phyloP scores from a whole-genome alignment of 768 basidiomycete genomes.

The Solioccasus polychromus region DNA sequence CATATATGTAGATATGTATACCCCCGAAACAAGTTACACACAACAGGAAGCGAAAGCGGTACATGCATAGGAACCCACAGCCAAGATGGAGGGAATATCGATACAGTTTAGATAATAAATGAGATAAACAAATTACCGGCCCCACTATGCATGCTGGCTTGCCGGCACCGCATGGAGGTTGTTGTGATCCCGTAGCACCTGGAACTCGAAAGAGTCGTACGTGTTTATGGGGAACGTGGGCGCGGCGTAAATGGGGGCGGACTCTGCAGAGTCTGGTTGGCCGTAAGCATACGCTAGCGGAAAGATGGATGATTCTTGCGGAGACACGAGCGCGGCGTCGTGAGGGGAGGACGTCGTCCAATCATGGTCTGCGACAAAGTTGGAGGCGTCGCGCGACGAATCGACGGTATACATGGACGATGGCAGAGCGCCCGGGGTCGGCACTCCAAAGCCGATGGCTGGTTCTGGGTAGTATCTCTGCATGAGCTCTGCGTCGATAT shows the following conservation, averaged over 20 bases:
- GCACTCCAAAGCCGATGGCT: slow-evolving; percentile 13
- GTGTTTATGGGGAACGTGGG: slow-evolving; percentile 16
- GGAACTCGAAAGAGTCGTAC: slow-evolving; percentile 35
- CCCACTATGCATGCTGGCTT: slow-evolving; percentile 20
- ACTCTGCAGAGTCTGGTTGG: slow-evolving; percentile 18
- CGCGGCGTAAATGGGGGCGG: slow-evolving; percentile 16
- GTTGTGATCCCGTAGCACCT: slow-evolving; percentile 29
- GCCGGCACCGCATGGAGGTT: slow-evolving; percentile 9
- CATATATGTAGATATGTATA: slow-evolving; percentile 6
- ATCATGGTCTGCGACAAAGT: slow-evolving; percentile 14
- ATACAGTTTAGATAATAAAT: slow-evolving; percentile 32
- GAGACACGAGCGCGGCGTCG: slow-evolving; percentile 15
- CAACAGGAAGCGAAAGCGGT: slow-evolving; percentile 13
- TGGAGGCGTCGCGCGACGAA: slow-evolving; percentile 8
- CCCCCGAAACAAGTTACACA: slow-evolving; percentile 14
- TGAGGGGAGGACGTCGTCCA: slow-evolving; percentile 13
- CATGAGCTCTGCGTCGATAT: slow-evolving; percentile 24
- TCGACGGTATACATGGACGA: slow-evolving; percentile 21
- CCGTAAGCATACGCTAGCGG: slow-evolving; percentile 17
- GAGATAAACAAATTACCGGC: neutral
- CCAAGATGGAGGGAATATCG: slow-evolving; percentile 13
- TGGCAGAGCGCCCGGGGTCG: slow-evolving; percentile 6
- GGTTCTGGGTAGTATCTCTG: slow-evolving; percentile 18
- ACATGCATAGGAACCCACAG: neutral
- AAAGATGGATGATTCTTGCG: slow-evolving; percentile 16